A percentile compares a stretch with the other conserved stretches of the same genome.
Conservation (phyloP, 768 basidiomycete species). For the Boletellus sp. region DNA sequence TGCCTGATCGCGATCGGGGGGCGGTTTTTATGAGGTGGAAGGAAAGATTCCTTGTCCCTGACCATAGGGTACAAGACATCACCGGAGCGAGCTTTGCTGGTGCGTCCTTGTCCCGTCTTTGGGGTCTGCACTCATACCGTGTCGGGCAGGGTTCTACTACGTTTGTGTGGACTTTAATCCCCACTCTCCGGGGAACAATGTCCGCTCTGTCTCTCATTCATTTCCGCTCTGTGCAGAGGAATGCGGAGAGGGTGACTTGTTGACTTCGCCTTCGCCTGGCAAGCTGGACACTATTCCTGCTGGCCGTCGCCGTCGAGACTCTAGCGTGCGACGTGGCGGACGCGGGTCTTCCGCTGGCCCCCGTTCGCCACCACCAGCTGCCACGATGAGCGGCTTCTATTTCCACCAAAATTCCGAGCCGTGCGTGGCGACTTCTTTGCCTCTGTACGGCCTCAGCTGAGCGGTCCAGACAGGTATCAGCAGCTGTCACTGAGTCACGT, state of each 20-base stretch:
- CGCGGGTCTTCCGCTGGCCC: constrained; percentile 50
- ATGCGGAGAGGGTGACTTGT: constrained; percentile 23
- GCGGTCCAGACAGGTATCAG: constrained; percentile 61
- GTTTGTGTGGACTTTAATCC: constrained; percentile 92
- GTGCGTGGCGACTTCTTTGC: constrained; percentile 47
- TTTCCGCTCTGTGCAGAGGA: constrained; percentile 33
- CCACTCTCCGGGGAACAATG: constrained; percentile 37
- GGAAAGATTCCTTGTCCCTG: constrained; percentile 93
- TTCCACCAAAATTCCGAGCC: constrained; percentile 92
- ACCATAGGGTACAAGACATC: constrained; percentile 90
- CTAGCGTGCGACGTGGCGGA: constrained; percentile 42
- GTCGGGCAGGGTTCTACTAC: constrained; percentile 78
- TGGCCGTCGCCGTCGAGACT: constrained; percentile 39
- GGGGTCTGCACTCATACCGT: constrained; percentile 5
- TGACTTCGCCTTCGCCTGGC: constrained; percentile 29
- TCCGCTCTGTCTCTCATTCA: constrained; percentile 33
- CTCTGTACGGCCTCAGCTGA: constrained; percentile 4
- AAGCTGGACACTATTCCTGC: constrained; percentile 40
- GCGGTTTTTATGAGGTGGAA: constrained; percentile 97
- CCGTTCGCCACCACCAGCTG: constrained; percentile 46
- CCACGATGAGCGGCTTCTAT: constrained; percentile 88
- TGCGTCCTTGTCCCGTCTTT: constrained; percentile 34
- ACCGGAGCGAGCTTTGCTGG: constrained; percentile 94
- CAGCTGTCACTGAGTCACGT: constrained; percentile 81
- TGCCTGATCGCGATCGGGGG: constrained; percentile 71